Evolutionary conservation across 441 rosid genomes (phyloP), one percentile per base, ranked within the genome.

Genomic region (Sinapis alba): DNA sequence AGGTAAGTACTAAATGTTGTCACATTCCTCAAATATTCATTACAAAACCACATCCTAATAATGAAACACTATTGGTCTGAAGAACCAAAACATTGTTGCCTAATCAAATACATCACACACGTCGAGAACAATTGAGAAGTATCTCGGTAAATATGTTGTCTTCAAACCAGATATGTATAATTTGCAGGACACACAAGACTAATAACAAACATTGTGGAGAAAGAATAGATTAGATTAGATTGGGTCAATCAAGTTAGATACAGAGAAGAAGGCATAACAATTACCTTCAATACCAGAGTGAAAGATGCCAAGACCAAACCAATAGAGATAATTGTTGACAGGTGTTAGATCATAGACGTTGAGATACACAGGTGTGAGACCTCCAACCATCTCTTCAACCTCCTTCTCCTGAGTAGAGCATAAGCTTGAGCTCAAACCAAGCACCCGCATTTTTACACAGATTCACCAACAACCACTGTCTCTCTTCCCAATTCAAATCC

Each of bases 281-380:
- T 9, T 71, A 90, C 99, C 98, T 82, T 96, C 91, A 76, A 96
- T 82, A 20, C 97, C 99, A 4, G 98, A 91, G 88, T 96, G 98
- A 78, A 91, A 96, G 19, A 96, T 89, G 63, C 99, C 99, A 36
- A 91, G 86, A 7, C 99, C 98, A 62, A 93, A 81, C 97, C 97
- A 96, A 78, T 81, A 85, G 72, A 88, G 88, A 84, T 96, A 96
- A 65, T 83, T 87, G 80, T 96, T 96, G 77, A 83, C 56, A 71
- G 94, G 94, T 19, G 96, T 93, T 69, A 96, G 97, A 86, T 96
- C 99, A 75, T 96, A 96, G 27, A 93, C 88, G 61, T 96, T 90
- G 74, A 96, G 79, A 38, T 84, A 50, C 34, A 96, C 97, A 13
- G 77, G 83, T 1, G 78, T 63, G 58, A 73, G 67, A 56, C 4